phyloP scores from a whole-genome alignment of 2,329 filamentous ascomycete species.

The Venturia nashicola region DNA sequence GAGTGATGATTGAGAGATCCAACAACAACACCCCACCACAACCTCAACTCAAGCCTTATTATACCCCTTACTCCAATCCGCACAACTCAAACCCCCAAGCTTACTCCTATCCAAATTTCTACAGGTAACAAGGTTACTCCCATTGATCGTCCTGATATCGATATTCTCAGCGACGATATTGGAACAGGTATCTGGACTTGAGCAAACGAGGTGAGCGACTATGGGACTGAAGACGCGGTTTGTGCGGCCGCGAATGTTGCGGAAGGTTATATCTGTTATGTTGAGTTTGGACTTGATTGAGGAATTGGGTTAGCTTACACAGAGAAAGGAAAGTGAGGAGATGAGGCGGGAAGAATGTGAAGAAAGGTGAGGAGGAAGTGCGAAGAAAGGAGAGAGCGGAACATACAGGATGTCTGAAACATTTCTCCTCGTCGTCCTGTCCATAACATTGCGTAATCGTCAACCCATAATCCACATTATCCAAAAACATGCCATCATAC shows the following conservation, averaged over 20 bases:
- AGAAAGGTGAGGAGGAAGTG: background rate
- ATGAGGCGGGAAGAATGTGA: background rate
- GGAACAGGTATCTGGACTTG: background rate
- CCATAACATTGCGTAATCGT: constrained; percentile 47
- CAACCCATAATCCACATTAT: constrained; percentile 49
- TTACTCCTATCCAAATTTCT: constrained; percentile 1
- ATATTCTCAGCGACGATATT: background rate
- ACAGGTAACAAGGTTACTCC: constrained; percentile 1
- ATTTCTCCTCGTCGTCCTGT: constrained; percentile 29
- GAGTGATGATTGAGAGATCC: too few species aligned
- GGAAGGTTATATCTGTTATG: constrained; percentile 37
- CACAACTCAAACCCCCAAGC: background rate
- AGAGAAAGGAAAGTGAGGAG: background rate
- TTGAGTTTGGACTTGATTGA: constrained; percentile 34
- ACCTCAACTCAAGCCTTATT: background rate
- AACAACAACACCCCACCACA: background rate
- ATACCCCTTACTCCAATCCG: background rate
- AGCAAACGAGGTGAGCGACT: background rate
- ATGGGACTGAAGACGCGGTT: background rate
- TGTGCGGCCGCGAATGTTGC: background rate
- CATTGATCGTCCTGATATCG: background rate
- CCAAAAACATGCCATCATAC: constrained; percentile 44
- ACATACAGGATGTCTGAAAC: constrained; percentile 30
- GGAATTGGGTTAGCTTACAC: background rate
- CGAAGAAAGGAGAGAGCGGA: background rate